These are phyloP conservation scores for Kodamaea jinghongensis DNA, from an alignment of 805 yeast genomes.

Conservation along the genomic window DNA sequence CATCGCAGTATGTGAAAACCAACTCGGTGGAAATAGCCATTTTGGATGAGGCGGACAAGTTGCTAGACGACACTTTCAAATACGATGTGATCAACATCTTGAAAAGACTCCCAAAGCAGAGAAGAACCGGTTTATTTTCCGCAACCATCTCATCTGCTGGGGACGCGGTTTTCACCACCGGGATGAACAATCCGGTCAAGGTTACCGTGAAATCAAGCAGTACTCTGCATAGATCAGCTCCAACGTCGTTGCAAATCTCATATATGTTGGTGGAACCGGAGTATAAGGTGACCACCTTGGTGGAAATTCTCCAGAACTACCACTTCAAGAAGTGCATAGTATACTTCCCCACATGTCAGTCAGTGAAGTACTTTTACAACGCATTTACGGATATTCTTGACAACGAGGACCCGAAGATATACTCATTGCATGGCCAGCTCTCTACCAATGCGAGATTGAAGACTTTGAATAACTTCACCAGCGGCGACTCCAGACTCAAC, in stretches of 20 bases:
- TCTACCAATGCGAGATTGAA: conserved; percentile 75
- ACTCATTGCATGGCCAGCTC: conserved; percentile 88
- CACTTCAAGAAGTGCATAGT: conserved; percentile 80
- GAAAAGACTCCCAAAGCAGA: conserved; percentile 75
- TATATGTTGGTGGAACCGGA: conserved; percentile 61
- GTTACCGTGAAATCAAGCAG: conserved; percentile 64
- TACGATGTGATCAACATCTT: conserved; percentile 67
- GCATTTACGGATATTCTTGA: conserved; percentile 45
- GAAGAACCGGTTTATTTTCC: conserved; percentile 90
- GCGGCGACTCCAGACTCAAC: conserved; percentile 34
- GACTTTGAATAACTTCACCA: conserved; percentile 62
- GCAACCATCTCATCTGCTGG: conserved; percentile 91
- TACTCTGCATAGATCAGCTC: conserved; percentile 43
- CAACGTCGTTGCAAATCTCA: conserved; percentile 59
- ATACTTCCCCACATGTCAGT: conserved; percentile 86
- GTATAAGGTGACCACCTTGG: conserved; percentile 55
- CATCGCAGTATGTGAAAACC: conserved; percentile 54
- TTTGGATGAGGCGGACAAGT: conserved; percentile 90
- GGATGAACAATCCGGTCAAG: conserved; percentile 90
- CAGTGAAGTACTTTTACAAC: conserved; percentile 74
- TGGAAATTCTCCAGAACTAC: conserved; percentile 51
- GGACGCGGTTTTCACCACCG: conserved; percentile 73
- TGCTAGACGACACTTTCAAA: conserved; percentile 74
- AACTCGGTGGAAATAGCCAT: conserved; percentile 68
- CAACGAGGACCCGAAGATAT: conserved; percentile 42